Base-by-base conservation (phyloP, 2,329 filamentous ascomycete genomes). In the Aspergillus caelatus region DNA sequence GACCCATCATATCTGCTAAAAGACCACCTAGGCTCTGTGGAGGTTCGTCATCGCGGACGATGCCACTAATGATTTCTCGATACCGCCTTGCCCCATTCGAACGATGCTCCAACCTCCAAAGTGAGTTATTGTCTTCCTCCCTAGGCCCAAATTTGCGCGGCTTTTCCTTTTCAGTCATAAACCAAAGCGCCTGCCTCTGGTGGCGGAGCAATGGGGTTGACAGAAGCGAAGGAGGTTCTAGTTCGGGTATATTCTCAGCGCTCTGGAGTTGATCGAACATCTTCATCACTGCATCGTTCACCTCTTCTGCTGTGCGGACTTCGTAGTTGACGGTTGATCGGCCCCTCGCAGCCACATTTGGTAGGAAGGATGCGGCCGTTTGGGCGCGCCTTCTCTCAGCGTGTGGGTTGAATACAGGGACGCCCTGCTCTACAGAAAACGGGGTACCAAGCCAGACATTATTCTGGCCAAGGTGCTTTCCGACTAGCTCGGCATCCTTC, bases 171-270 rank as follows among this genome's bases (percentile, higher is more conserved):
- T 86, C 86, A 11, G 84, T 88, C 90, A 98, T 93, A 74, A 97
- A 98, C 74, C 89, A 88, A 0, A 98, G 84, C 0, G 91, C 94
- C 78, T 97, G 93, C 76, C 92, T 95, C 76, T 98, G 94, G 78
- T 98, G 94, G 62, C 85, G 85, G 48, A 97, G 87, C 21, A 98
- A 80, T 32, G 87, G 83, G 0, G 89, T 93, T 61, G 85, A 84
- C 59, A 95, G 84, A 8, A 81, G 77, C 2, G 79, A 67, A 59
- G 87, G 83, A 0, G 92, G 85, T 4, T 94, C 88, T 80, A 90
- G 88, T 67, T 89, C 86, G 0, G 91, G 91, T 8, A 98, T 81
- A 64, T 92, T 88, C 61, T 96, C 91, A 11, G 85, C 88, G 70
- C 89, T 89, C 30, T 89, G 86, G 45, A 97, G 86, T 9, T 89